A percentile compares a stretch with the other conserved stretches of the same genome.
Evolutionary conservation across 305 asterid genomes (phyloP).

Genomic region (Petunia hybrid): DNA sequence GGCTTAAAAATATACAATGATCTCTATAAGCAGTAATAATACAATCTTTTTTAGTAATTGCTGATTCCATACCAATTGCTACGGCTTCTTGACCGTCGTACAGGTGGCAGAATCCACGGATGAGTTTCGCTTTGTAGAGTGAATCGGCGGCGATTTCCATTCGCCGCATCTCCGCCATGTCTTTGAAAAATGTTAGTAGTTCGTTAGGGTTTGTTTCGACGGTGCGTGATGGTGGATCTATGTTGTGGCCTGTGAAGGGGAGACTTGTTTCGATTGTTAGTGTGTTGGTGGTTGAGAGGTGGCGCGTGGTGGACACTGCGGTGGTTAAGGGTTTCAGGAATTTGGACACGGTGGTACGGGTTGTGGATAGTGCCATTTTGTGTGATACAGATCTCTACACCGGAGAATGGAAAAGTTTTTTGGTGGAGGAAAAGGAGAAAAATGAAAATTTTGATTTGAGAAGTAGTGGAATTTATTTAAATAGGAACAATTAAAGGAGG

Average conservation of each 20-base stretch:
- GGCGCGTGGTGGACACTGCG: constrained; percentile 51
- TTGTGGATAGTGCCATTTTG: constrained; percentile 72
- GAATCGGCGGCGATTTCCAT: constrained; percentile 95
- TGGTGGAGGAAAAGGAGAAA: neutral
- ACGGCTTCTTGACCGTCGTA: constrained; percentile 97
- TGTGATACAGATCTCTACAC: neutral
- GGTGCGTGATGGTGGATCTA: constrained; percentile 88
- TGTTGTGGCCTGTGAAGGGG: constrained; percentile 80
- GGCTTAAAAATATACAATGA: constrained; percentile 74
- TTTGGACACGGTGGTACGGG: constrained; percentile 48
- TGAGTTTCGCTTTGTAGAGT: constrained; percentile 82
- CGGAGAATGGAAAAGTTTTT: neutral
- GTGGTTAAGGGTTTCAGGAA: constrained; percentile 51
- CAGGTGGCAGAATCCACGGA: constrained; percentile 92
- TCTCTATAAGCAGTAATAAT: constrained; percentile 89
- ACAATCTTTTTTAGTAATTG: constrained; percentile 74
- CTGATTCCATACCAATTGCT: constrained; percentile 87
- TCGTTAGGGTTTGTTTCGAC: constrained; percentile 67
- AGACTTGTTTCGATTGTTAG: constrained; percentile 78
- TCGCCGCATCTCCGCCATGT: constrained; percentile 86
- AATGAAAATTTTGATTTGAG: neutral
- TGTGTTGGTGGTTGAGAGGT: constrained; percentile 59
- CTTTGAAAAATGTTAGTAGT: constrained; percentile 71
- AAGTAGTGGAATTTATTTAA: neutral
- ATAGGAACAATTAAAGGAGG: neutral